phyloP scores from a whole-genome alignment of 2,329 filamentous ascomycete species.

The Colletotrichum agaves region DNA sequence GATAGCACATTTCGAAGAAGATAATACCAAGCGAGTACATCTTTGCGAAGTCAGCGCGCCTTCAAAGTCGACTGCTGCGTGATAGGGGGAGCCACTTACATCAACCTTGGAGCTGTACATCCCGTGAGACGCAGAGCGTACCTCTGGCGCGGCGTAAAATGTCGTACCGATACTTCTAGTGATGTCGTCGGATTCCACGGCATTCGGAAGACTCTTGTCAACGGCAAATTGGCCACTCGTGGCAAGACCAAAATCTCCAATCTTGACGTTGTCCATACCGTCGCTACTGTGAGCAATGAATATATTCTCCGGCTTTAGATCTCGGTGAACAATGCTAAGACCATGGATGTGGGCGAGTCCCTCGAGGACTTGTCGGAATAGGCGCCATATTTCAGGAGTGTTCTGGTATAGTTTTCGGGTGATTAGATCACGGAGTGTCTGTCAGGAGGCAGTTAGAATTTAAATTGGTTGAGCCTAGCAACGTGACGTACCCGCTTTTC shows the following conservation, averaged over 20 bases:
- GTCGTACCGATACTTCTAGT: conserved; percentile 80
- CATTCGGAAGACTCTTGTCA: conserved; percentile 60
- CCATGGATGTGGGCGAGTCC: conserved; percentile 90
- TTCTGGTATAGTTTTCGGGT: conserved; percentile 78
- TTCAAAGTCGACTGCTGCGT: too few species aligned
- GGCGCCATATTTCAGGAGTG: conserved; percentile 83
- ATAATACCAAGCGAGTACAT: conserved; percentile 99
- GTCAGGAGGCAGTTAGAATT: conserved; percentile 34
- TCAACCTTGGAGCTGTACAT: conserved; percentile 95
- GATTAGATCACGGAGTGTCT: conserved; percentile 91
- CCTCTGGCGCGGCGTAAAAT: conserved; percentile 92
- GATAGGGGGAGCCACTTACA: conserved; percentile 57
- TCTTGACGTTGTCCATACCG: conserved; percentile 87
- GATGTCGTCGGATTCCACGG: conserved; percentile 68
- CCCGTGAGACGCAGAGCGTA: conserved; percentile 78
- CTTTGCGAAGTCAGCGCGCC: conserved; percentile 45
- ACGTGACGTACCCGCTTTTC: conserved; percentile 76
- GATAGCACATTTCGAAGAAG: conserved; percentile 96
- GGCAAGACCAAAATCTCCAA: conserved; percentile 95
- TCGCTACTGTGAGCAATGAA: conserved; percentile 81
- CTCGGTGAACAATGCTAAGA: conserved; percentile 91
- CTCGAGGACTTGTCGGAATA: conserved; percentile 92
- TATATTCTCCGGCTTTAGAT: conserved; percentile 96
- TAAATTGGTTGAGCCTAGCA: not conserved
- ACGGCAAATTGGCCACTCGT: conserved; percentile 83